A percentile compares a stretch with the other conserved stretches of the same genome.
Conservation (phyloP, 179 eudicot species). For the Amaranthus tricolor region DNA sequence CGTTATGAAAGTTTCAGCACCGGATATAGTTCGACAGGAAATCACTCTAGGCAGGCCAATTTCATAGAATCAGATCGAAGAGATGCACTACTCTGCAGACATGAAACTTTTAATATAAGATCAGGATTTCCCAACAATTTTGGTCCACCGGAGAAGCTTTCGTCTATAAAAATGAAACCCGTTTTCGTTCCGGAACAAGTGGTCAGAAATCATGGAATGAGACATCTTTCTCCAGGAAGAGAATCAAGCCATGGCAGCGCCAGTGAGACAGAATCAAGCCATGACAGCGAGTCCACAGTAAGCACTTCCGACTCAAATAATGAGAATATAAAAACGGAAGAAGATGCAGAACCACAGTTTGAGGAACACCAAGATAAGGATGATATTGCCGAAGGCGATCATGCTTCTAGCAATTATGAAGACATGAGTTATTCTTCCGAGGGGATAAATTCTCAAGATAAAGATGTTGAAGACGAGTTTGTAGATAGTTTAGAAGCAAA, state of each 20-base stretch:
- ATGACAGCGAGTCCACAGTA: conserved; percentile 10
- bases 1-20: conserved; percentile 64
- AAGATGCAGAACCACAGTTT: conserved; percentile 21
- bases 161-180: conserved; percentile 35
- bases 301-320: conserved; percentile 10
- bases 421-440: conserved; percentile 17
- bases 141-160: conserved; percentile 19
- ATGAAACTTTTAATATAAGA: conserved; percentile 65
- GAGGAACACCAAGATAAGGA: conserved; percentile 1
- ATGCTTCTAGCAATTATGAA: conserved; percentile 9
- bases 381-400: conserved; percentile 12
- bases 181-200: conserved; percentile 54
- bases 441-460: not conserved
- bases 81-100: conserved; percentile 54
- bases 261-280: conserved; percentile 40
- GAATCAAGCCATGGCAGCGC: conserved; percentile 56
- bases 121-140: conserved; percentile 43
- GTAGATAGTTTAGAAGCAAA: not conserved
- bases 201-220: conserved; percentile 30
- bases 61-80: conserved; percentile 26
- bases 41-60: conserved; percentile 5
- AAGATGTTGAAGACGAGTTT: conserved; percentile 1
- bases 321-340: conserved; percentile 39
- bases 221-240: conserved; percentile 37
- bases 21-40: conserved; percentile 19